Evolutionary conservation across 805 yeast genomes (phyloP).

Genomic region (Lipomyces oligophaga): DNA sequence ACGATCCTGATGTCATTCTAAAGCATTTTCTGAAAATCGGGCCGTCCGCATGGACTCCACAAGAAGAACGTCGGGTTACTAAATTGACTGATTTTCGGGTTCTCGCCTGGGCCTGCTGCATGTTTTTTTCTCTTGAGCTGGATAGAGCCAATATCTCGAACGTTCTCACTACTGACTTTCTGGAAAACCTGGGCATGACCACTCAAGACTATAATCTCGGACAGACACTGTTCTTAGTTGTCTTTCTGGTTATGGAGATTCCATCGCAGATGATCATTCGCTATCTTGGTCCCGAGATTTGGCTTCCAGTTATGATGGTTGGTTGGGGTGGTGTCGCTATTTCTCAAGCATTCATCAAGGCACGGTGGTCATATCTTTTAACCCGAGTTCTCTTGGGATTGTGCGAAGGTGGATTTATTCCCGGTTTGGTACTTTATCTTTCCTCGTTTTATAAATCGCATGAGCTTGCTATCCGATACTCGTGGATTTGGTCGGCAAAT

Average conservation of each 20-base stretch:
- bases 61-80: conserved; percentile 48
- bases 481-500: conserved; percentile 57
- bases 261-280: conserved; percentile 49
- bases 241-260: conserved; percentile 42
- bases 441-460: conserved; percentile 59
- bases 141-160: conserved; percentile 56
- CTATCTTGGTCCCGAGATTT: conserved; percentile 56
- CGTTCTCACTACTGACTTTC: conserved; percentile 52
- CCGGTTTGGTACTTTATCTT: conserved; percentile 61
- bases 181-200: conserved; percentile 49
- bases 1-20: conserved; percentile 22
- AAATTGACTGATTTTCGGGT: conserved; percentile 54
- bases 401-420: conserved; percentile 66
- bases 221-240: conserved; percentile 52
- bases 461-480: conserved; percentile 57
- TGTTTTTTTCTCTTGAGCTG: conserved; percentile 55
- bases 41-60: conserved; percentile 43
- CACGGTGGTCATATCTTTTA: conserved; percentile 39
- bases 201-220: conserved; percentile 57
- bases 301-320: conserved; percentile 52
- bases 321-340: conserved; percentile 58
- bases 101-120: conserved; percentile 50
- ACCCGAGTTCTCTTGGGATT: conserved; percentile 53
- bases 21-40: conserved; percentile 16
- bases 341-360: conserved; percentile 46